Conservation (phyloP, 1,284 basidiomycete species). For the Tremellales sp. region DNA sequence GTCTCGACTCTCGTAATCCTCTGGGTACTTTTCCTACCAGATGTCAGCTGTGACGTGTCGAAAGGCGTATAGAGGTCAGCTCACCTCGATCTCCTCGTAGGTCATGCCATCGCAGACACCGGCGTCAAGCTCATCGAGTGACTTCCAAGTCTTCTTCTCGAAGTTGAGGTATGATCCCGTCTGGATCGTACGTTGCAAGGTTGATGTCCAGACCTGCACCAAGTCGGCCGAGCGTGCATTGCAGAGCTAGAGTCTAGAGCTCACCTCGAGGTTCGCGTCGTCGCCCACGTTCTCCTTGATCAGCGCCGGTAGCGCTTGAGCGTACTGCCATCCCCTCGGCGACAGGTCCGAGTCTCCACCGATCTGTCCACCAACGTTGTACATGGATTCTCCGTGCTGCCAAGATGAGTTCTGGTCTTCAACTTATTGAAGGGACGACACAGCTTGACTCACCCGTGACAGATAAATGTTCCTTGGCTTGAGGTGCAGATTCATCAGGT, state of each 20-base stretch:
- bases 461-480: conserved; percentile 96
- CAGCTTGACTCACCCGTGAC: conserved; percentile 66
- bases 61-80: conserved; percentile 11
- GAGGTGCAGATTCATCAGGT: conserved; percentile 96
- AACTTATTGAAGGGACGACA: background rate
- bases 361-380: conserved; percentile 94
- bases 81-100: conserved; percentile 94
- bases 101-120: conserved; percentile 99
- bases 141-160: conserved; percentile 96
- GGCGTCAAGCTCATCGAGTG: conserved; percentile 94
- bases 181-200: conserved; percentile 85
- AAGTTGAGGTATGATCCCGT: conserved; percentile 80
- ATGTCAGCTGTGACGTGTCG: background rate
- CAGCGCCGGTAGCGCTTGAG: conserved; percentile 75
- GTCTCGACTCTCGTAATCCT: conserved; percentile 97
- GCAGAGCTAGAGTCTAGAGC: conserved; percentile 21
- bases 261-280: conserved; percentile 63
- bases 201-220: conserved; percentile 87
- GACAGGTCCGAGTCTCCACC: conserved; percentile 92
- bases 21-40: conserved; percentile 85
- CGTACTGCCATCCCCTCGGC: conserved; percentile 77
- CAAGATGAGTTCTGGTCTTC: conserved; percentile 2
- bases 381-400: conserved; percentile 98
- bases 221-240: background rate
- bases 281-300: conserved; percentile 90